Evolutionary conservation across 352 stramenopile species (phyloP), one percentile per base, ranked within the genome.

Genomic region (Globisporangium viniferum): DNA sequence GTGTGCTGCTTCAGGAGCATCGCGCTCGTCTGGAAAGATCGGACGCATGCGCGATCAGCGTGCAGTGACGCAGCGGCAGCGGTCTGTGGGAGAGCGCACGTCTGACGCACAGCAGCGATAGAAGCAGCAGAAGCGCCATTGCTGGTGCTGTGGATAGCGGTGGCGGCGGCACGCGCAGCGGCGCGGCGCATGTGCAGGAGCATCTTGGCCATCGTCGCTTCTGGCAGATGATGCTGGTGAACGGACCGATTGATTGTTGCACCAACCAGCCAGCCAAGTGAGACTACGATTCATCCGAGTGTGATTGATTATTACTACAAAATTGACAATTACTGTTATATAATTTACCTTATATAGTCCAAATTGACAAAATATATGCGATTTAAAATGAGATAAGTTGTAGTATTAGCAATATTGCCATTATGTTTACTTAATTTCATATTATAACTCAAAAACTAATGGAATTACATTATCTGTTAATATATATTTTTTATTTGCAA

Each of bases 1-100:
- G 66, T 71, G 59, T 71, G 66, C 66, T 71, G 66, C 66, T 71
- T 71, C 18, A 66, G 22, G 49, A 39, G 53, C 59, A 64, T 31
- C 4, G 66, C 51, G 59, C 59, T 71, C 49, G 66, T 67, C 59
- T 71, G 66, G 39, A 71, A 66, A 29, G 60, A 71, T 29, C 66
- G 66, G 7, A 29, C 7, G 10, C 55, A 29, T 31, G 31, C 55
- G 31, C 31, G 20, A 27, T 55, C 57, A 18, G 3, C 57, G n/a
- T 9, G 66, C 48, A 63, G 14, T 33, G 39, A n/a, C 57, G 29
- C 29, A 44, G 14, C 27, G 7, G 5, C 60, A 48, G 12, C 60
- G 35, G 12, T 49, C 15, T 49, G 41, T 60, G 35, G 15, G 29
- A 60, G 29, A 44, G 29, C 8, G 22, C 18, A 31, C 22, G 41